These are phyloP conservation scores for Metschnikowia bowlesiae DNA, from an alignment of 805 yeast genomes.

Conservation along the genomic window DNA sequence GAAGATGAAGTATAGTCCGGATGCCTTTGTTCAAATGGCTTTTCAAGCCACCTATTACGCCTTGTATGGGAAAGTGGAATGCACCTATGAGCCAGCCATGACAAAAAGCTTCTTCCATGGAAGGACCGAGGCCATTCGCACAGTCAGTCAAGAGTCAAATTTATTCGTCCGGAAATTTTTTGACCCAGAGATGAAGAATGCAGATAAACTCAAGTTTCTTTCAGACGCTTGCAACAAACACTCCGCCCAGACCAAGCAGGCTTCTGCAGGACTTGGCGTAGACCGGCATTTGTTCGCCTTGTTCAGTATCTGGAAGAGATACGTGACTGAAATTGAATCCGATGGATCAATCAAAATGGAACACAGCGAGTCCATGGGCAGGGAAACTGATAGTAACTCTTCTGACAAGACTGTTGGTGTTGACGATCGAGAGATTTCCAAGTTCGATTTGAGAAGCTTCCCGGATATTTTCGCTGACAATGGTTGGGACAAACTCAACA, in stretches of 20 bases:
- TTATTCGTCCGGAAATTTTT: constrained; percentile 81
- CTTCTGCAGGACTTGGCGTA: constrained; percentile 80
- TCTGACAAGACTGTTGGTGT: constrained; percentile 31
- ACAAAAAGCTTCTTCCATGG: constrained; percentile 85
- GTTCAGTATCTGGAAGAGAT: constrained; percentile 81
- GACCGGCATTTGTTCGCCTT: constrained; percentile 88
- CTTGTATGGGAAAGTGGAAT: constrained; percentile 85
- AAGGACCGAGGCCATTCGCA: constrained; percentile 86
- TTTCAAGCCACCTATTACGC: constrained; percentile 92
- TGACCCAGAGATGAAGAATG: constrained; percentile 54
- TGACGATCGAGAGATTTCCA: constrained; percentile 13
- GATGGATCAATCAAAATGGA: constrained; percentile 6
- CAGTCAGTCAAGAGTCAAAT: constrained; percentile 77
- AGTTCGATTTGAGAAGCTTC: constrained; percentile 30
- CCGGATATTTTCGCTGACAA: constrained; percentile 79
- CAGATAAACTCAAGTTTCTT: constrained; percentile 56
- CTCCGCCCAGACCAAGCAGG: constrained; percentile 58
- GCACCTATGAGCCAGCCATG: constrained; percentile 96
- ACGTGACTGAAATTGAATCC: constrained; percentile 29
- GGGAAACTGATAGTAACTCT: constrained; percentile 15
- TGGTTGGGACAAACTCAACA: constrained; percentile 85
- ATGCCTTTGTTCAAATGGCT: constrained; percentile 91
- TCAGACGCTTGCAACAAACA: constrained; percentile 71
- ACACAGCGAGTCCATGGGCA: constrained; percentile 7
- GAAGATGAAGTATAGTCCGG: constrained; percentile 84